phyloP scores from a whole-genome alignment of 352 stramenopile genomes.

The Phytopythium delawarense region DNA sequence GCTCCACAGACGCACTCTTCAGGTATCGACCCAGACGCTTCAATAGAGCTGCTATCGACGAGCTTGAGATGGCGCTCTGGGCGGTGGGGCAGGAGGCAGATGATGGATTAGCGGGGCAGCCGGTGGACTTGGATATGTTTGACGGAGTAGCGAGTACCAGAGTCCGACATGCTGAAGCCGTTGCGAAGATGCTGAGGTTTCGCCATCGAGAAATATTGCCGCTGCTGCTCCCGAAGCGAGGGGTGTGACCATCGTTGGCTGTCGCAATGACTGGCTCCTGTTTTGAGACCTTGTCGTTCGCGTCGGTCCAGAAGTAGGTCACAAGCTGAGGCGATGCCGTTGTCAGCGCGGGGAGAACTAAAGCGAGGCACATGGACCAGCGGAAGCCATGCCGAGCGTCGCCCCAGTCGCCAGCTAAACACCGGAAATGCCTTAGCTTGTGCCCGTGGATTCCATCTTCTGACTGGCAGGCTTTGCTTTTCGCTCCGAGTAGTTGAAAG shows the following conservation, averaged over 20 bases:
- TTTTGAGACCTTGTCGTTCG: conserved; percentile 56
- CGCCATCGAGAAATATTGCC: conserved; percentile 44
- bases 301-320: conserved; percentile 60
- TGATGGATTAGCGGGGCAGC: not conserved
- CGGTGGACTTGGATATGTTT: not conserved
- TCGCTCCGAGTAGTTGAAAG: not conserved
- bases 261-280: conserved; percentile 53
- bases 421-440: conserved; percentile 1
- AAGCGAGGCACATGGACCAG: conserved; percentile 46
- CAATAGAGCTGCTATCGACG: conserved; percentile 38
- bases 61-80: conserved; percentile 33
- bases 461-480: not conserved
- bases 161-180: conserved; percentile 36
- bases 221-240: conserved; percentile 2
- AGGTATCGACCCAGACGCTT: conserved; percentile 52
- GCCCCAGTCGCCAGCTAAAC: conserved; percentile 8
- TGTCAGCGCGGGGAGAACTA: conserved; percentile 39
- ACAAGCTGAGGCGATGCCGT: conserved; percentile 44
- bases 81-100: conserved; percentile 12
- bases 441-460: not conserved
- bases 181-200: conserved; percentile 58
- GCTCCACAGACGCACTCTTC: conserved; percentile 45
- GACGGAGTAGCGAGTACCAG: conserved; percentile 8
- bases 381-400: conserved; percentile 35
- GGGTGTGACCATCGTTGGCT: conserved; percentile 3